Conservation (phyloP, 805 yeast genomes). For the Tetrapisispora iriomotensis region DNA sequence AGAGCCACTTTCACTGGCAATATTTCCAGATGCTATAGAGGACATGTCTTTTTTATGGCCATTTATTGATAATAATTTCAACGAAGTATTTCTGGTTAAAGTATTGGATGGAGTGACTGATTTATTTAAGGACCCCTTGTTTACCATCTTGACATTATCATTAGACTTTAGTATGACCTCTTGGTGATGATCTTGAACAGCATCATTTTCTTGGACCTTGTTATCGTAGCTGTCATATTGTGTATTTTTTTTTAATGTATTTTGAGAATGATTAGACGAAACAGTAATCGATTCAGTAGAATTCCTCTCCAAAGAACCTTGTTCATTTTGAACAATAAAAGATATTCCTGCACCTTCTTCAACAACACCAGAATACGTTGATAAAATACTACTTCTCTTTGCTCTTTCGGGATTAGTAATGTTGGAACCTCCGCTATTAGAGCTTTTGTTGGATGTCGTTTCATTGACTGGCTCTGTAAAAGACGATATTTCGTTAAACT, state of each 20-base stretch:
- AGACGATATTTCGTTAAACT: constrained; percentile 5
- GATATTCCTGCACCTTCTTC: constrained; percentile 27
- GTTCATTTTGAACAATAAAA: constrained; percentile 15
- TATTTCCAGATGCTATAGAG: constrained; percentile 15
- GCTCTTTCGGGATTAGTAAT: too few species aligned
- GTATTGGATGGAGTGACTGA: not conserved
- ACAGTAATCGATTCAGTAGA: too few species aligned
- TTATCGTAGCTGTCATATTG: too few species aligned
- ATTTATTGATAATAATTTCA: constrained; percentile 9
- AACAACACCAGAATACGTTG: constrained; percentile 25
- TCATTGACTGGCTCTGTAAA: not conserved
- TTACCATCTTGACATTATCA: not conserved
- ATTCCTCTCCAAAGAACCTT: too few species aligned
- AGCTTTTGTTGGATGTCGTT: not conserved
- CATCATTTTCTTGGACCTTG: constrained; percentile 6
- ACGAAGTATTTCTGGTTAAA: constrained; percentile 5
- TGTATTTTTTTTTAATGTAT: too few species aligned
- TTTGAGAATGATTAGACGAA: too few species aligned
- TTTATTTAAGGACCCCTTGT: not conserved
- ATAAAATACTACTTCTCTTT: constrained; percentile 16
- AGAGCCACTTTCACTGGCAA: constrained; percentile 16
- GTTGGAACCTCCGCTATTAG: not conserved
- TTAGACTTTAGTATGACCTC: not conserved
- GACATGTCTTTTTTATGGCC: constrained; percentile 9
- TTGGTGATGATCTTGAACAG: not conserved